Evolutionary conservation across 306 rosid species (phyloP).

Genomic region (Myrica gale): DNA sequence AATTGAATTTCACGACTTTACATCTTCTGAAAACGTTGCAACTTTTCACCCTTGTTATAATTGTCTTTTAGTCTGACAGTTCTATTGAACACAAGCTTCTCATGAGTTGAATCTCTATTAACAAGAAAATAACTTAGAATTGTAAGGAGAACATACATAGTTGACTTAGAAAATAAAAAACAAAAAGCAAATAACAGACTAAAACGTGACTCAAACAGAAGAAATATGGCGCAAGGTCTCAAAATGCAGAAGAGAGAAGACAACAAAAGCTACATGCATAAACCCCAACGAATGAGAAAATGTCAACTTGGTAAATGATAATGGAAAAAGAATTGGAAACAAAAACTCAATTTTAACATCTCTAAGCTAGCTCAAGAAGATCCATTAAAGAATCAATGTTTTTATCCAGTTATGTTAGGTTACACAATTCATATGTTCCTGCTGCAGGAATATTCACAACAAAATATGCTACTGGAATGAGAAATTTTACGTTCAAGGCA

Average conservation of each 20-base stretch:
- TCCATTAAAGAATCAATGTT: too few relatives aligned
- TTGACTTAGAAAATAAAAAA: not conserved
- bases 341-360: not conserved
- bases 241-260: not conserved
- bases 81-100: slow-evolving; percentile 78
- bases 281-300: not conserved
- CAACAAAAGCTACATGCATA: not conserved
- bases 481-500: too few relatives aligned
- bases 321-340: not conserved
- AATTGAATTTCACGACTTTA: too few relatives aligned
- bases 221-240: not conserved
- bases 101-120: slow-evolving; percentile 74
- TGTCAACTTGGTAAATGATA: not conserved
- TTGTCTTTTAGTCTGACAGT: slow-evolving; percentile 81
- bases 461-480: too few relatives aligned
- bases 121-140: slow-evolving; percentile 85
- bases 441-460: too few relatives aligned
- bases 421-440: too few relatives aligned
- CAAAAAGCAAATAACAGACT: not conserved
- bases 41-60: slow-evolving; percentile 70
- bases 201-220: not conserved
- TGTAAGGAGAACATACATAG: slow-evolving; percentile 20
- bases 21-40: too few relatives aligned
- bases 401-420: too few relatives aligned
- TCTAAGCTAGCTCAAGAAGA: not conserved